Base-by-base conservation (phyloP, 805 yeast species). In the Yarrowia deformans region DNA sequence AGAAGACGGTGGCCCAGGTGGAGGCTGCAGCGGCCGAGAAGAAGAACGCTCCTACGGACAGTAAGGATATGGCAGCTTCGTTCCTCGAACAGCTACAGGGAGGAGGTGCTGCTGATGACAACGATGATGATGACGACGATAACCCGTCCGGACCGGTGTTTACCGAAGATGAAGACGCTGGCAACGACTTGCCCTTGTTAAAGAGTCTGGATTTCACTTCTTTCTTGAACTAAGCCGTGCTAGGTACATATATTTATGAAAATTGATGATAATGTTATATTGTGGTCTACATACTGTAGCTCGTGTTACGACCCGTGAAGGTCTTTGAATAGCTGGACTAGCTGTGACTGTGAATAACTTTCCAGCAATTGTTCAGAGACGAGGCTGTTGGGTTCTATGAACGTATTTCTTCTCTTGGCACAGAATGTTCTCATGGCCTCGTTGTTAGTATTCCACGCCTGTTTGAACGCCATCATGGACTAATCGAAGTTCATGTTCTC, bases 1-100 rank as follows among this genome's bases (percentile, higher is more conserved):
- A 78, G 40, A 78, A 80, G 55, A 75, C 75, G 8, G 40, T 66
- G 45, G 56, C 68, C 9, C 56, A 48, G 32, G 45, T 45, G 13
- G 66, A 43, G 13, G 56, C 55, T n/a, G 43, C 56, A 14, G 55
- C 56, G 9, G 56, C 56, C 1, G 56, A 63, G 18, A 46, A 60
- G 67, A 46, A 60, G 39, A 37, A 63, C 13, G 48, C 56, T 8
- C 13, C 45, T 3, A 37, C 37, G 1, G 56, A 43, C 19, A 45
- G 42, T 19, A 60, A 60, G 42, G 66, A 63, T 13, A 49, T 63
- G 55, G 68, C 56, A 23, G 55, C 56, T n/a, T 63, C 68, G 35
- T 48, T 63, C 56, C 29, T 63, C 40, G 68, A 63, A 12, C 68
- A 63, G 48, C 56, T 63, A n/a, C 68, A 63, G 18, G 68, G 68